Evolutionary conservation across 345 rosid species (phyloP), one percentile per base, ranked within the genome.

Genomic region (Populus tremula): DNA sequence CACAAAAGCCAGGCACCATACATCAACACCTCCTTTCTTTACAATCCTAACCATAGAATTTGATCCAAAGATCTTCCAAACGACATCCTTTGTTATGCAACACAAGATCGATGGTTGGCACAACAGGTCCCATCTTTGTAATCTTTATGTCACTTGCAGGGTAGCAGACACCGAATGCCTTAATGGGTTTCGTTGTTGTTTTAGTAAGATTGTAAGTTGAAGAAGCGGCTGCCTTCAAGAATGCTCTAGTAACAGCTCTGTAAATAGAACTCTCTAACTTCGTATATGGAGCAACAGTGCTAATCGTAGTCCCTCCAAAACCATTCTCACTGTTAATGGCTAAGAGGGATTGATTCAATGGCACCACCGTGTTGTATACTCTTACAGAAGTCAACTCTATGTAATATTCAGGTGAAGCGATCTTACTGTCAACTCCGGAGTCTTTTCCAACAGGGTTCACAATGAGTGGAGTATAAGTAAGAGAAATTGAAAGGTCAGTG

Each of bases 241-340:
- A 82, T 0, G 59, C 77, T 33, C 18, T 20, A 11, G 73, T 50
- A 10, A 86, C 23, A 47, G 83, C 76, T 38, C 79, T 79, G 83
- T 81, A 86, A 0, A 86, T 81, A 6, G 81, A 79, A 11, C 67
- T 67, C 17, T 81, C 70, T 68, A 83, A 13, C 8, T 72, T 62
- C 0, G 86, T 86, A 69, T 79, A 86, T 23, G 83, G 86, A 75
- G 63, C 70, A 8, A 63, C 41, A 2, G 83, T 86, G 36, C 82
- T 27, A 38, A 86, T 21, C 79, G 73, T 81, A n/a, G 86, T 81
- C 33, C 77, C 78, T 1, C 84, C 82, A 27, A 8, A 23, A 5
- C 82, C 59, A 33, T 68, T 38, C 8, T 23, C 12, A 62, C 31
- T 68, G 33, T 67, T 47, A 5, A 79, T 41, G 59, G 17, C 14